These are phyloP conservation scores for Ricinus communis DNA, from an alignment of 345 rosid genomes.

Conservation along the genomic window DNA sequence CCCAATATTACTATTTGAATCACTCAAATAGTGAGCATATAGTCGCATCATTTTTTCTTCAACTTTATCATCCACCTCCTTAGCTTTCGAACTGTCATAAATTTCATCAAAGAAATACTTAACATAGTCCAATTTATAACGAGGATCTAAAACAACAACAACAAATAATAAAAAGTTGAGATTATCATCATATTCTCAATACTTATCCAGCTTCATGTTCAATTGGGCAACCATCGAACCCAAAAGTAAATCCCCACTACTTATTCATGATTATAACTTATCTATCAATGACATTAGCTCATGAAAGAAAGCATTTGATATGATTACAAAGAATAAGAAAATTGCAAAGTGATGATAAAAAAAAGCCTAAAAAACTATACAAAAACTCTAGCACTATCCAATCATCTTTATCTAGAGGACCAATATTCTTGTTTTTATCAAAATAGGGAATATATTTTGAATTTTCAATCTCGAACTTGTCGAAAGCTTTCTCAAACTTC, in stretches of 20 bases:
- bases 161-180: background rate
- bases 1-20: too few relatives aligned
- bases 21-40: too few relatives aligned
- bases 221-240: background rate
- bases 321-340: too few relatives aligned
- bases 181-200: background rate
- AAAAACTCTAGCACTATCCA: background rate
- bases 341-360: background rate
- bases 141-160: background rate
- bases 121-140: background rate
- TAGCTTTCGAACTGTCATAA: background rate
- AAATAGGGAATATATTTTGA: background rate
- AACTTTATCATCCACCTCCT: background rate
- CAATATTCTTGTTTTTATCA: background rate
- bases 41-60: background rate
- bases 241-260: background rate
- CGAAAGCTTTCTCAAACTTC: background rate
- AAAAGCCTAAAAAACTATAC: background rate
- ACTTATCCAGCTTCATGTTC: background rate
- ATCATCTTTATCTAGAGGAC: background rate
- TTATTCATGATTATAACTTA: background rate
- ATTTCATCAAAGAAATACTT: too few relatives aligned
- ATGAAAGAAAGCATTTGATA: too few relatives aligned
- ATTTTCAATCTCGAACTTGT: background rate
- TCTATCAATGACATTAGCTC: background rate